phyloP scores from a whole-genome alignment of 768 basidiomycete genomes.

The Lentinula lateritia region DNA sequence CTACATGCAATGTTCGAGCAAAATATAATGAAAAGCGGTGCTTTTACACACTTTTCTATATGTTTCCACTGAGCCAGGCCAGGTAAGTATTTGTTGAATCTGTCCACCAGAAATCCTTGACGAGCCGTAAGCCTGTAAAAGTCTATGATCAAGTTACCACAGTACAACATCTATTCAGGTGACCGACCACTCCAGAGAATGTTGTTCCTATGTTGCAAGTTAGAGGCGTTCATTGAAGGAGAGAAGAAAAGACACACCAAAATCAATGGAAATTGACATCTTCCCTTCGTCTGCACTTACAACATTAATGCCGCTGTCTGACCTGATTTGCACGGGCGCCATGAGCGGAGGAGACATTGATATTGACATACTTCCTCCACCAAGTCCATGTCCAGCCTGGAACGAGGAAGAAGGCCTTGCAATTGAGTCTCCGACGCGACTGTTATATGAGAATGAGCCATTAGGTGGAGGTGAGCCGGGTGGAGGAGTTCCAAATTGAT shows the following conservation, averaged over 20 bases:
- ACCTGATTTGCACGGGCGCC: slow-evolving; percentile 1
- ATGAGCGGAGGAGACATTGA: neutral
- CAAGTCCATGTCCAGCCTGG: neutral
- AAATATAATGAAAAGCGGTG: neutral
- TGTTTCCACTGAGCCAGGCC: slow-evolving; percentile 83
- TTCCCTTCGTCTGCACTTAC: slow-evolving; percentile 55
- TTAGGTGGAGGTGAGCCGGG: slow-evolving; percentile 1
- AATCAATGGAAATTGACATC: slow-evolving; percentile 79
- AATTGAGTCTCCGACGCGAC: slow-evolving; percentile 7
- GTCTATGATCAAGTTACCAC: neutral
- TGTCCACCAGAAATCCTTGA: slow-evolving; percentile 75
- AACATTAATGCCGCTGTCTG: neutral
- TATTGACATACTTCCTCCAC: neutral
- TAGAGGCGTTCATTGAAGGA: neutral
- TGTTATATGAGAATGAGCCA: slow-evolving; percentile 10
- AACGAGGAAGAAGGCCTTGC: slow-evolving; percentile 4
- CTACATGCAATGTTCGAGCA: slow-evolving; percentile 17
- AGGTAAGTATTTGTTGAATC: slow-evolving; percentile 79
- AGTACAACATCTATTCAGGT: neutral
- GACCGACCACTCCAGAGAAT: slow-evolving; percentile 79
- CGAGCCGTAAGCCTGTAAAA: slow-evolving; percentile 72
- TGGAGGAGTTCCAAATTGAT: slow-evolving; percentile 21
- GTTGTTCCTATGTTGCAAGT: slow-evolving; percentile 62
- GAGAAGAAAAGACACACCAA: slow-evolving; percentile 43
- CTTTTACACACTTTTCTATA: slow-evolving; percentile 60